phyloP scores from a whole-genome alignment of 352 stramenopile genomes.

The Elongisporangium undulatum region DNA sequence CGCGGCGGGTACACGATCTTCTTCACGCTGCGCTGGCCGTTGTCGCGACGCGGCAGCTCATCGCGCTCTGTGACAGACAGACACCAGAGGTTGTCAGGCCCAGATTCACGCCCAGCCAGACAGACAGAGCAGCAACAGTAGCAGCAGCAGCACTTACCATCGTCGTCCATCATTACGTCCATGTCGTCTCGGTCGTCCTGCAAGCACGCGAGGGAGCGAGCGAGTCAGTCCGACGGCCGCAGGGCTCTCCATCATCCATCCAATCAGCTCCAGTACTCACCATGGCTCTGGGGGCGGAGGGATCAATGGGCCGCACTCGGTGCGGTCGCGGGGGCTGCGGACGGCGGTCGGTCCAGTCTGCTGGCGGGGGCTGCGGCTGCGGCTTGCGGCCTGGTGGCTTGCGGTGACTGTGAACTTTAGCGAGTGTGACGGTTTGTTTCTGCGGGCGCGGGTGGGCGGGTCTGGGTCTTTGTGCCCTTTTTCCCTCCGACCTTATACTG shows the following conservation, averaged over 20 bases:
- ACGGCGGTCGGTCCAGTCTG: not conserved
- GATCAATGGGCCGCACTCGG: not conserved
- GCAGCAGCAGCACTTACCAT: slow-evolving; percentile 38
- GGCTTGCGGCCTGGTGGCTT: not conserved
- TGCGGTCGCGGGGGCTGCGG: not conserved
- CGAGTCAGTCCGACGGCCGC: not conserved
- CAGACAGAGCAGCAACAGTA: not conserved
- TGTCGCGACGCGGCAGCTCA: slow-evolving; percentile 21
- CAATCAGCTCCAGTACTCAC: not conserved
- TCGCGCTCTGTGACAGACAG: slow-evolving; percentile 19
- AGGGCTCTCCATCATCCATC: not conserved
- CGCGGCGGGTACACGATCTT: slow-evolving; percentile 62
- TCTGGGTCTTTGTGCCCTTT: not conserved
- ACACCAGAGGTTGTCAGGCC: slow-evolving; percentile 2
- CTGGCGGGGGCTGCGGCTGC: not conserved
- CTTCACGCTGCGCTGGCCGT: slow-evolving; percentile 37
- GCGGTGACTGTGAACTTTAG: not conserved
- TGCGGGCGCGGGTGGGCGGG: not conserved
- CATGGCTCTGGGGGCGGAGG: not conserved
- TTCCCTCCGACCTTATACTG: not conserved
- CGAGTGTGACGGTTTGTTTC: slow-evolving; percentile 2
- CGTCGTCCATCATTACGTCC: slow-evolving; percentile 29
- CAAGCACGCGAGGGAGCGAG: not conserved
- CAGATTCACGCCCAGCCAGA: slow-evolving; percentile 1
- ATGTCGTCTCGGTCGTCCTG: slow-evolving; percentile 43